Base-by-base conservation (phyloP, 2,329 filamentous ascomycete genomes). In the Rhynchosporium secalis region DNA sequence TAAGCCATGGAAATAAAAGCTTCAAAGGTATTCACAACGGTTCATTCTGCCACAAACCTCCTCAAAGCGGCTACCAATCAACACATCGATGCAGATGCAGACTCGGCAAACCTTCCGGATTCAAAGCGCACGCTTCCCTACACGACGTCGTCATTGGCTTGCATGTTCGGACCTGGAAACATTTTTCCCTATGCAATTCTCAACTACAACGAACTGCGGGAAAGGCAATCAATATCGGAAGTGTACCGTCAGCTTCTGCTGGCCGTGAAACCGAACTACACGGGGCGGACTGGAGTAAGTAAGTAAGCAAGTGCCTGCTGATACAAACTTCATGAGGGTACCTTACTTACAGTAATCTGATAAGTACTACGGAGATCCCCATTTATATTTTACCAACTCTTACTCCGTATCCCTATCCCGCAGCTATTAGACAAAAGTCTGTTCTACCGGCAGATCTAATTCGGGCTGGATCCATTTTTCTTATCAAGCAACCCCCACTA, bases 401-500 rank as follows among this genome's bases (percentile, higher is more conserved):
- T 10, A 10, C 3, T 20, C 13, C n/a, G 2, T 20, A 8, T 5
- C n/a, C n/a, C 15, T 6, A 26, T 8, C 6, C 7, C n/a, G n/a
- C 43, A 46, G 26, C 15, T 46, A 9, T 9, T 10, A 46, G n/a
- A 46, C 3, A 36, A 5, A 36, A 36, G 33, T 36, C 33, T 3
- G 9, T 36, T 5, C 33, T 36, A 36, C 33, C 33, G 33, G 33
- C 33, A 36, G 33, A 10, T 54, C 49, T 54, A 54, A 40, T 54
- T 29, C n/a, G 9, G 51, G 28, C 33, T 40, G 20, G 51, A 15
- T 54, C 51, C 51, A 54, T 20, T 12, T 12, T 54, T 54, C 51
- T 52, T 38, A 52, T 52, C 49, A 52, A 52, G 12, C 43, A 15
- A 60, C 51, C 60, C 62, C 60, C 48, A 52, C 48, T 52, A 48